Evolutionary conservation across 179 eudicot genomes (phyloP).

Genomic region (Actinidia arguta): DNA sequence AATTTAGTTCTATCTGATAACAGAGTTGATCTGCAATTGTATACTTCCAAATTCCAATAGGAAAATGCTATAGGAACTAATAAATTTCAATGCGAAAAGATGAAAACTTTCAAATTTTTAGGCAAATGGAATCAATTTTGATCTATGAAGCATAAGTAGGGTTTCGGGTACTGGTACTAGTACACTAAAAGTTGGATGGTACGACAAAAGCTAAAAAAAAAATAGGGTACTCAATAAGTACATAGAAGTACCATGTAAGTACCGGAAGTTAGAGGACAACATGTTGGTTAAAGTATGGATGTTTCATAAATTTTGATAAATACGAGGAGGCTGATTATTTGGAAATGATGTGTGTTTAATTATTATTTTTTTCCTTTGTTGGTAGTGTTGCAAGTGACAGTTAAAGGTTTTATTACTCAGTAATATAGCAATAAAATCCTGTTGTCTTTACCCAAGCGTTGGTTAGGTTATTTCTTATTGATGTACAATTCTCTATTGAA

Average conservation of each 20-base stretch:
- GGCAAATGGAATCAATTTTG: neutral
- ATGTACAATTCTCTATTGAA: neutral
- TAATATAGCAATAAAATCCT: neutral
- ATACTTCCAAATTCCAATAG: neutral
- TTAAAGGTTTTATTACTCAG: neutral
- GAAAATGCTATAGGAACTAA: too few relatives aligned
- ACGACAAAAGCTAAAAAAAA: too few relatives aligned
- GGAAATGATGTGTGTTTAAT: neutral
- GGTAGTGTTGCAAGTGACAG: neutral
- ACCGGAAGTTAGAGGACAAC: too few relatives aligned
- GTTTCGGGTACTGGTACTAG: too few relatives aligned
- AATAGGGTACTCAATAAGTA: too few relatives aligned
- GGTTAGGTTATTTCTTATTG: neutral
- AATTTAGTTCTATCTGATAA: neutral
- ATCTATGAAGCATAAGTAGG: too few relatives aligned
- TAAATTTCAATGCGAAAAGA: neutral
- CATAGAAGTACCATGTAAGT: too few relatives aligned
- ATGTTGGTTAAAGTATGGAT: too few relatives aligned
- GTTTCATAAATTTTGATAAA: too few relatives aligned
- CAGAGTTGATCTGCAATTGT: neutral
- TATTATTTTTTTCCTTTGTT: neutral
- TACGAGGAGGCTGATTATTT: neutral
- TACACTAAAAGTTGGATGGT: too few relatives aligned
- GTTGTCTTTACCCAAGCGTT: neutral
- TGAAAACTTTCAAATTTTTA: neutral